These are phyloP conservation scores for Xylariomycetidae sp. DNA, from an alignment of 2,329 filamentous ascomycete species.

Conservation along the genomic window DNA sequence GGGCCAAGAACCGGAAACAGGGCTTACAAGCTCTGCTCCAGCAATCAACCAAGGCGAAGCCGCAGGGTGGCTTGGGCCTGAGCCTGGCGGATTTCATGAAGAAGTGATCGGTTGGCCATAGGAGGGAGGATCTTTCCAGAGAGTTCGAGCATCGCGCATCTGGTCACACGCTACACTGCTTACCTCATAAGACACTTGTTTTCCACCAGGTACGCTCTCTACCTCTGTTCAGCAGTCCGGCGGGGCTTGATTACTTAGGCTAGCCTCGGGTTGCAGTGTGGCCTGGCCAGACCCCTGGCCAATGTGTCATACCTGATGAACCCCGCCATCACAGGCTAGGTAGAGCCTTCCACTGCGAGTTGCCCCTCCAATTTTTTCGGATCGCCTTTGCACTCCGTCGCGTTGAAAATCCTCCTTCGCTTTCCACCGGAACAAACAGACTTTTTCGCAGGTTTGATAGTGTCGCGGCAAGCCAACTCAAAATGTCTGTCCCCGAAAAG, in stretches of 20 bases:
- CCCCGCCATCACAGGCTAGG: conserved; percentile 33
- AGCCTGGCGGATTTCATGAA: conserved; percentile 53
- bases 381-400: no score
- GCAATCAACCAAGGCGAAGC: conserved; percentile 33
- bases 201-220: no score
- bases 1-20: conserved; percentile 58
- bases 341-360: no score
- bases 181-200: no score
- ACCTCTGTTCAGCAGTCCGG: no score
- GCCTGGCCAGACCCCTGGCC: conserved; percentile 6
- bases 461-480: conserved; percentile 8
- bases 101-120: conserved; percentile 24
- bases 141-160: no score
- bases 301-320: conserved; percentile 27
- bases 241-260: no score
- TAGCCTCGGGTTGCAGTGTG: conserved; percentile 4
- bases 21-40: conserved; percentile 61
- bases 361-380: conserved; percentile 35
- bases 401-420: no score
- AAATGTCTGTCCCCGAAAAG: conserved; percentile 38
- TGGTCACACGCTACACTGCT: no score
- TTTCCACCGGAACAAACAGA: no score
- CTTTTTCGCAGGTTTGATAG: background rate
- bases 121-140: no score
- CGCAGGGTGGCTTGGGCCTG: conserved; percentile 33